Evolutionary conservation across 2,329 filamentous ascomycete genomes (phyloP), one percentile per base, ranked within the genome.

Genomic region (Arthrobotrys entomopaga): DNA sequence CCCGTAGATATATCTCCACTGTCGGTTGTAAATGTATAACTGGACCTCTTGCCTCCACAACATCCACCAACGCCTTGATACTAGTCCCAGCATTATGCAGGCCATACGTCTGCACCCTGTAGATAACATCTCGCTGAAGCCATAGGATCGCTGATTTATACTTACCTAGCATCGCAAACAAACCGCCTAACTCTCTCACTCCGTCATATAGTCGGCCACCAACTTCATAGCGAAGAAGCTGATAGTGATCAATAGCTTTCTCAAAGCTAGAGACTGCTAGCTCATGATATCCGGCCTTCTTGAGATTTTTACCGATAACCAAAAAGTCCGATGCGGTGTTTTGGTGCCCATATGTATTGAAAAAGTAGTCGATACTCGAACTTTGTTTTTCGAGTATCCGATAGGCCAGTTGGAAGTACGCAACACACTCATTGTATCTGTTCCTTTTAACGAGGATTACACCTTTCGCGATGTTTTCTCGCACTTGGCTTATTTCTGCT

Each of bases 191-290:
- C 38, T 69, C 65, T 22, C 15, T 11, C 7, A 61, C 56, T 2
- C 38, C 57, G 5, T 69, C 65, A 34, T 49, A 61, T 20, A 48
- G 20, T 4, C 38, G 56, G 10, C 24, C 16, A 2, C 38, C 54
- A 15, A 54, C 26, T 22, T 69, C 49, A 20, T 69, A 61, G 10
- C 10, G 29, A 34, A 10, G 11, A 10, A 20, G 56, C 11, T 13
- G 48, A 19, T 13, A 69, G 20, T 61, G 57, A 20, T 49, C 8
- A 4, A 69, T 69, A 5, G 65, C 24, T 40, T 40, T 69, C 13
- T 43, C 19, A 8, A 69, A 42, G 29, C 65, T 49, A 0, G 16
- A 2, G 5, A 42, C 26, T 3, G 65, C 65, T 2, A 43, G 22
- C 7, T 53, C 7, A 6, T n/a, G 6, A n/a, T 22, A 11, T 10